Conservation (phyloP, 2,329 filamentous ascomycete genomes). For the Stromatinia cepivora region DNA sequence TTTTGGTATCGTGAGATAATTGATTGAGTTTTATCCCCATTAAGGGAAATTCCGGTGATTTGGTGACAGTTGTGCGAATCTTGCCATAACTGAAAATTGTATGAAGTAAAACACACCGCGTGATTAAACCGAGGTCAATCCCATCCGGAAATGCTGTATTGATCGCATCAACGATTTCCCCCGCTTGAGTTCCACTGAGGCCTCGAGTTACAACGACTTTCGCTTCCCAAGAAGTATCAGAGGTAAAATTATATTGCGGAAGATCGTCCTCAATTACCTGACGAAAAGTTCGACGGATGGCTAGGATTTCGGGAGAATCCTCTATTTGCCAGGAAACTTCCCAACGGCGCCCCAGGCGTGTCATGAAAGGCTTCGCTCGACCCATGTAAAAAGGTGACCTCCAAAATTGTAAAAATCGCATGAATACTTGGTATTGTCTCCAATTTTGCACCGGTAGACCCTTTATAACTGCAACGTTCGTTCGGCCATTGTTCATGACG, state of each 20-base stretch:
- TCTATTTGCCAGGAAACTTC: slow-evolving; percentile 17
- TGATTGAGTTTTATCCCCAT: not conserved
- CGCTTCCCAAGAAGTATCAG: slow-evolving; percentile 2
- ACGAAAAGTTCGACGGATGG: slow-evolving; percentile 12
- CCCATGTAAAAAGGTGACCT: slow-evolving; percentile 1
- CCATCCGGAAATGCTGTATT: slow-evolving; percentile 9
- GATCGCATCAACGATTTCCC: slow-evolving; percentile 13
- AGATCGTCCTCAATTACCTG: not conserved
- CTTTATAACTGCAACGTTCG: slow-evolving; percentile 12
- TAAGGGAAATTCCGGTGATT: slow-evolving; percentile 17
- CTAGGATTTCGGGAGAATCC: not conserved
- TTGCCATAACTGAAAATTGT: not conserved
- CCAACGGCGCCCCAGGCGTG: not conserved
- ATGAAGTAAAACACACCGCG: slow-evolving; percentile 14
- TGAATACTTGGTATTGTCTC: slow-evolving; percentile 16
- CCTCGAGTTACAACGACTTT: slow-evolving; percentile 2
- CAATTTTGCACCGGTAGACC: slow-evolving; percentile 18
- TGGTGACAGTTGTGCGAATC: not conserved
- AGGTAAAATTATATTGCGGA: not conserved
- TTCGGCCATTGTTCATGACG: slow-evolving; percentile 6
- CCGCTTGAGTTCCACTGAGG: not conserved
- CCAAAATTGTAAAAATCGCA: slow-evolving; percentile 3
- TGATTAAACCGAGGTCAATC: slow-evolving; percentile 16
- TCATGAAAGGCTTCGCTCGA: not conserved
- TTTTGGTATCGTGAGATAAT: not conserved